Percentiles rank a stretch among this genome's conserved stretches.
Conservation (phyloP, 2,329 filamentous ascomycete species). For the Atkinsonella texensis region DNA sequence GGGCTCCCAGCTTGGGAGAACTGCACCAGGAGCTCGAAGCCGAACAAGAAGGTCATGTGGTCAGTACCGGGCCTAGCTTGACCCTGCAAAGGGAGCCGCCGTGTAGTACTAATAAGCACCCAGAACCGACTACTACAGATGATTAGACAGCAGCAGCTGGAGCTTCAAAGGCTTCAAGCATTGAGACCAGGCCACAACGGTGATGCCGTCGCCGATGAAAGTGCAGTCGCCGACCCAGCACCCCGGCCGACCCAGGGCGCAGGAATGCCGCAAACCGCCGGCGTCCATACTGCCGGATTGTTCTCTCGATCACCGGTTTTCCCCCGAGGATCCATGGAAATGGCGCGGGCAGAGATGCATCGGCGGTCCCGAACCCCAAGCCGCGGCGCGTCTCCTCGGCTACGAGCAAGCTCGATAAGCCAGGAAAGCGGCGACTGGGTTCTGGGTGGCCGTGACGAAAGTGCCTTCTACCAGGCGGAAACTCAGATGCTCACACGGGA, state of each 20-base stretch:
- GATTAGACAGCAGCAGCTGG: slow-evolving; percentile 64
- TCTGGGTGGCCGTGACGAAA: slow-evolving; percentile 58
- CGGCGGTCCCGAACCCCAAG: slow-evolving; percentile 48
- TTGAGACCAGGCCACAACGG: slow-evolving; percentile 23
- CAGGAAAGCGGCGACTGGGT: slow-evolving; percentile 49
- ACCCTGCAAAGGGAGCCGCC: slow-evolving; percentile 6
- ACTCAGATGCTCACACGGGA: slow-evolving; percentile 66
- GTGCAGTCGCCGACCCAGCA: slow-evolving; percentile 28
- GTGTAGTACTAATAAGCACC: background rate
- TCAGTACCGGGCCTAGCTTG: slow-evolving; percentile 24
- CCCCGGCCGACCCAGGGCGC: slow-evolving; percentile 30
- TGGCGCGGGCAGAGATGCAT: slow-evolving; percentile 42
- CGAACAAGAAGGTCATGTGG: slow-evolving; percentile 68
- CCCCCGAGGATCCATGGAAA: slow-evolving; percentile 46
- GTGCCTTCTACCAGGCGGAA: slow-evolving; percentile 71
- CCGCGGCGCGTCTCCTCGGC: slow-evolving; percentile 41
- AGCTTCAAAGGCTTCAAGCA: slow-evolving; percentile 49
- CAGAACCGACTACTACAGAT: slow-evolving; percentile 65
- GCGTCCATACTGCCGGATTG: slow-evolving; percentile 22
- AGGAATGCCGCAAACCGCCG: slow-evolving; percentile 21
- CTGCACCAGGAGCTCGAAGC: slow-evolving; percentile 69
- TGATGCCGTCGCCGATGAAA: slow-evolving; percentile 37
- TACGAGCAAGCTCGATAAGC: slow-evolving; percentile 46
- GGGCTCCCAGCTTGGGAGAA: slow-evolving; percentile 61
- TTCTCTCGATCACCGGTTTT: slow-evolving; percentile 39